Percentiles rank a stretch among this genome's conserved stretches.
phyloP scores from a whole-genome alignment of 129 eudicot genomes.

The Saposhnikovia divaricata region DNA sequence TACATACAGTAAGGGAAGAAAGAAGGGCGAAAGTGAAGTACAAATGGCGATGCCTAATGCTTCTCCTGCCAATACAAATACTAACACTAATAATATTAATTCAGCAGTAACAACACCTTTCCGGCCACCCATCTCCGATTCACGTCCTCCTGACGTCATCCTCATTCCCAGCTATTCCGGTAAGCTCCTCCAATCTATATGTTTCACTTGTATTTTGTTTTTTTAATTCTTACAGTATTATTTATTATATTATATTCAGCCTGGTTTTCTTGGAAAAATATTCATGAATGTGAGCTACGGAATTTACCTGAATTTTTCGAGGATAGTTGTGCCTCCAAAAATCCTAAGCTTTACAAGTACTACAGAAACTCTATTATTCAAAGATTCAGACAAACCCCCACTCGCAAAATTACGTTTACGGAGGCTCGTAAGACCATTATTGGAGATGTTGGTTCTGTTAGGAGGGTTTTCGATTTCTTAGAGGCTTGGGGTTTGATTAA shows the following conservation, averaged over 20 bases:
- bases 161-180: slow-evolving; percentile 81
- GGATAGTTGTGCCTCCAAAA: slow-evolving; percentile 59
- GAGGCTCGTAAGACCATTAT: slow-evolving; percentile 57
- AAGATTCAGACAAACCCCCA: slow-evolving; percentile 46
- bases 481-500: slow-evolving; percentile 94
- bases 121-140: not conserved
- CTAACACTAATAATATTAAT: not conserved
- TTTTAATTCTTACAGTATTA: not conserved
- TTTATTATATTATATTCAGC: slow-evolving; percentile 22
- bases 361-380: slow-evolving; percentile 64
- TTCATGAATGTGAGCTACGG: slow-evolving; percentile 63
- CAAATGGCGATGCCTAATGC: not conserved
- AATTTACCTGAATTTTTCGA: slow-evolving; percentile 75
- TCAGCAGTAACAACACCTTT: not conserved
- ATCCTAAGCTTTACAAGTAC: slow-evolving; percentile 67
- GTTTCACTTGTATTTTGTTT: not conserved
- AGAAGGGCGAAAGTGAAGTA: too few relatives aligned
- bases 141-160: slow-evolving; percentile 31
- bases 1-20: too few relatives aligned
- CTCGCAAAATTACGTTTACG: slow-evolving; percentile 66
- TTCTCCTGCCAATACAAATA: too few relatives aligned
- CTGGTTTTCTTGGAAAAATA: slow-evolving; percentile 76
- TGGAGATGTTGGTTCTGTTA: slow-evolving; percentile 81
- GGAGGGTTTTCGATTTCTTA: slow-evolving; percentile 73
- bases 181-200: slow-evolving; percentile 9